Evolutionary conservation across 2,329 filamentous ascomycete species (phyloP).

Genomic region (Diaporthe helianthi): DNA sequence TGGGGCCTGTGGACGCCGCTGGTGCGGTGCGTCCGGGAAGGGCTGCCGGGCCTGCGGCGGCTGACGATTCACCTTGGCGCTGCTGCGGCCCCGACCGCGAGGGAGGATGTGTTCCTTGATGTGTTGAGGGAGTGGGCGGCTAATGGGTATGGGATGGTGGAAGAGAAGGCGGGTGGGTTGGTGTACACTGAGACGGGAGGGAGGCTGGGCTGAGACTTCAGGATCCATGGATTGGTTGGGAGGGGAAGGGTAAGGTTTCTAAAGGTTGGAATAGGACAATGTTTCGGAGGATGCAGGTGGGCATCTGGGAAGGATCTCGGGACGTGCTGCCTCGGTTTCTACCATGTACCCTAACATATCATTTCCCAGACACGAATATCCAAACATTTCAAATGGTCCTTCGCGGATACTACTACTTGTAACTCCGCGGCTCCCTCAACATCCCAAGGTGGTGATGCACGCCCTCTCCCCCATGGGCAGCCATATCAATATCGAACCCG

Average conservation of each 20-base stretch:
- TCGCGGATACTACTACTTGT: not conserved
- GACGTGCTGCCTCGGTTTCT: not conserved
- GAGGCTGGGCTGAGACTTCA: not conserved
- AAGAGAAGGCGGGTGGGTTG: constrained; percentile 22
- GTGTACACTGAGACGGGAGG: constrained; percentile 22
- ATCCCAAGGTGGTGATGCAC: constrained; percentile 22
- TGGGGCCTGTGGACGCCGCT: constrained; percentile 33
- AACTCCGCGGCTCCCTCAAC: constrained; percentile 1
- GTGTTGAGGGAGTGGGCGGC: constrained; percentile 26
- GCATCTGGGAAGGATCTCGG: not conserved
- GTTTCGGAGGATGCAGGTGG: no score
- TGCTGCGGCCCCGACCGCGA: not conserved
- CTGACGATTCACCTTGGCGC: constrained; percentile 20
- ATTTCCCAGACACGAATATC: no score
- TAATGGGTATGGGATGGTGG: constrained; percentile 21
- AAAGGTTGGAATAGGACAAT: no score
- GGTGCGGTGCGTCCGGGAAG: constrained; percentile 26
- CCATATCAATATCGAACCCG: constrained; percentile 22
- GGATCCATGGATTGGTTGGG: not conserved
- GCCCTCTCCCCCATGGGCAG: not conserved
- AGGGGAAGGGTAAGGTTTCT: no score
- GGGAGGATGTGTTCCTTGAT: constrained; percentile 22
- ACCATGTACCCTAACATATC: no score
- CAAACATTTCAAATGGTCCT: no score
- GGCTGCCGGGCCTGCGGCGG: constrained; percentile 25